A percentile compares a stretch with the other conserved stretches of the same genome.
Evolutionary conservation across 352 stramenopile genomes (phyloP).

Genomic region (Pythium pyrilobum): DNA sequence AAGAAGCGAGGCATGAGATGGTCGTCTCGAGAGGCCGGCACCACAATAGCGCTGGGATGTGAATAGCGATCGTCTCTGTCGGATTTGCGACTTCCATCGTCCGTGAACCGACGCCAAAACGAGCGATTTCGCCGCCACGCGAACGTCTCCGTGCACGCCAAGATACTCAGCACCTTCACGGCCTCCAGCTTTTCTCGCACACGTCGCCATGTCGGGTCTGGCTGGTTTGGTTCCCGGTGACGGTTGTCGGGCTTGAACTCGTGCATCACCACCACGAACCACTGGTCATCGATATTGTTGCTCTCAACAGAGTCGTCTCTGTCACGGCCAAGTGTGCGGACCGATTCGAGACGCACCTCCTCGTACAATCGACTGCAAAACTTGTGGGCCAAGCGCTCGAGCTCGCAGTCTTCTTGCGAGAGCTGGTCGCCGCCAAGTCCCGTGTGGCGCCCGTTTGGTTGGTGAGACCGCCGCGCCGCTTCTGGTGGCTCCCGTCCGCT

Average conservation of each 20-base stretch:
- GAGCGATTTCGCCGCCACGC: conserved; percentile 5
- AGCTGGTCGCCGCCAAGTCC: no score
- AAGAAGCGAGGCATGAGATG: conserved; percentile 28
- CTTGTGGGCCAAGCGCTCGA: conserved; percentile 5
- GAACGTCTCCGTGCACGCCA: conserved; percentile 10
- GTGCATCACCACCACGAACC: neutral
- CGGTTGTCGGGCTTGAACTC: no score
- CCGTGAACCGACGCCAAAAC: conserved; percentile 11
- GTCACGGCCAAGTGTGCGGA: neutral
- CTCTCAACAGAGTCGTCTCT: no score
- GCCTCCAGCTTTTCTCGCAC: conserved; percentile 14
- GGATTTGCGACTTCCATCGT: neutral
- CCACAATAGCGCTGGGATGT: neutral
- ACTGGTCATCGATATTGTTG: neutral
- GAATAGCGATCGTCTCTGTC: neutral
- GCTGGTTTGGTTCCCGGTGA: no score
- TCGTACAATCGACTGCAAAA: neutral
- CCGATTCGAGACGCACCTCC: neutral
- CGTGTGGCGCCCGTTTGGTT: no score
- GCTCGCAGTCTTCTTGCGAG: neutral
- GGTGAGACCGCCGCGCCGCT: conserved; percentile 3
- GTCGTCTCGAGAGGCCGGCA: conserved; percentile 8
- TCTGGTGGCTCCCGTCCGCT: no score
- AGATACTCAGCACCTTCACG: conserved; percentile 10
- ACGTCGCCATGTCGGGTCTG: neutral